Conservation (phyloP, 129 eudicot genomes). For the Pseudognaphalium luteoalbum region DNA sequence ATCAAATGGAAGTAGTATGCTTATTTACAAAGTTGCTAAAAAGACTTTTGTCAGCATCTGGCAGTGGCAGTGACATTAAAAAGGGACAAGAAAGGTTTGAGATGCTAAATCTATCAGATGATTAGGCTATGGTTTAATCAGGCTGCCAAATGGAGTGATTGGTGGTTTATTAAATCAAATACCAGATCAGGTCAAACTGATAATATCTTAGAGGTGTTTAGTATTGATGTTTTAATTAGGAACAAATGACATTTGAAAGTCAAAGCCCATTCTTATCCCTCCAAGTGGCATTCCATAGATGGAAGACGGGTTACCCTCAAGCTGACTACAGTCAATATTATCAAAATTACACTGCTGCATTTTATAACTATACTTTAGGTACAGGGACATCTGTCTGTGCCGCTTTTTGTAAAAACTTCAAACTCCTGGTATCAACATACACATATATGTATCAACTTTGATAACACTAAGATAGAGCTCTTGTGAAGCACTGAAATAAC, state of each 20-base stretch:
- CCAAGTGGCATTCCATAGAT: too few relatives aligned
- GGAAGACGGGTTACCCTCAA: too few relatives aligned
- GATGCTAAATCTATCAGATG: background rate
- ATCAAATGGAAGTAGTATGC: background rate
- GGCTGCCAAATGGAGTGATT: constrained; percentile 38
- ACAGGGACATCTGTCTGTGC: background rate
- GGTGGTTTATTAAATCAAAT: background rate
- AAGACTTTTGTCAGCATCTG: background rate
- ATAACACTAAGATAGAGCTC: background rate
- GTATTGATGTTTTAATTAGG: too few relatives aligned
- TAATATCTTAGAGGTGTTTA: too few relatives aligned
- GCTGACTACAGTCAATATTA: too few relatives aligned
- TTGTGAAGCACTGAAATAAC: too few relatives aligned
- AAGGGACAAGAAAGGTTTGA: background rate
- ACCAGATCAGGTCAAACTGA: background rate
- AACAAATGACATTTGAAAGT: too few relatives aligned
- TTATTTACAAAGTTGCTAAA: background rate
- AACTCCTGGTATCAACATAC: background rate
- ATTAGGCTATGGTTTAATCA: background rate
- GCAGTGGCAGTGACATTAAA: too few relatives aligned
- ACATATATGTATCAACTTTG: background rate
- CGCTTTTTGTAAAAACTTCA: background rate
- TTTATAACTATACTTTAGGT: background rate
- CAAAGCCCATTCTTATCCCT: too few relatives aligned
- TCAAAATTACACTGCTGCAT: too few relatives aligned